Evolutionary conservation across 768 basidiomycete genomes (phyloP), one percentile per base, ranked within the genome.

Genomic region (Trametes cingulata): DNA sequence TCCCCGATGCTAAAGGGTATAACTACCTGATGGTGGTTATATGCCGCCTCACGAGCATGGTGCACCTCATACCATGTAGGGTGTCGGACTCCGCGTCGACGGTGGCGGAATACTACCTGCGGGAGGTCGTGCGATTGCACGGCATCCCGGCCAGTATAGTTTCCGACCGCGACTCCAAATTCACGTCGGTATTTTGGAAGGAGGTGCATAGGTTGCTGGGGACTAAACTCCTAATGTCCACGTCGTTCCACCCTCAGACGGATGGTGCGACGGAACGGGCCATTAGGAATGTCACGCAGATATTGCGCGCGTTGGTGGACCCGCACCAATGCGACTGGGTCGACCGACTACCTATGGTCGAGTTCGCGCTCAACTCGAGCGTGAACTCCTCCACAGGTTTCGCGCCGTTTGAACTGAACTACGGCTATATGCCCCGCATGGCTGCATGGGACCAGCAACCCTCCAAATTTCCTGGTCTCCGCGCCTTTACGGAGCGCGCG

Each of bases 311-410:
- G 0, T 15, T 47, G 2, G 52, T 69, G 14, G 1, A 13, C 1
- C 62, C 64, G 12, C 57, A 65, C 27, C 68, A 69, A 33, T 24
- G 22, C 0, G 69, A 78, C 41, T 78, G 76, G 74, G 64, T 71
- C 0, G 56, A 69, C 0, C 64, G 67, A 9, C 9, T 76, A 0
- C 73, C 73, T 1, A 52, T 75, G 51, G 67, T 70, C 0, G 75
- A 79, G 56, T 79, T 80, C 62, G 77, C 77, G 0, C 70, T 78
- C 7, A 81, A 75, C 59, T 65, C 67, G 0, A 65, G 70, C 27
- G 53, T 66, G 0, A 72, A 68, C 35, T 50, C 67, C 2, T 69
- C 74, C 0, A 79, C 77, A 0, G 62, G 68, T n/a, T 78, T 71
- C 49, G 68, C 75, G 19, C 77, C 75, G 13, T 73, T 73, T 42